These are phyloP conservation scores for Blastobotrys indianensis DNA, from an alignment of 1,139 yeast species.

Conservation along the genomic window DNA sequence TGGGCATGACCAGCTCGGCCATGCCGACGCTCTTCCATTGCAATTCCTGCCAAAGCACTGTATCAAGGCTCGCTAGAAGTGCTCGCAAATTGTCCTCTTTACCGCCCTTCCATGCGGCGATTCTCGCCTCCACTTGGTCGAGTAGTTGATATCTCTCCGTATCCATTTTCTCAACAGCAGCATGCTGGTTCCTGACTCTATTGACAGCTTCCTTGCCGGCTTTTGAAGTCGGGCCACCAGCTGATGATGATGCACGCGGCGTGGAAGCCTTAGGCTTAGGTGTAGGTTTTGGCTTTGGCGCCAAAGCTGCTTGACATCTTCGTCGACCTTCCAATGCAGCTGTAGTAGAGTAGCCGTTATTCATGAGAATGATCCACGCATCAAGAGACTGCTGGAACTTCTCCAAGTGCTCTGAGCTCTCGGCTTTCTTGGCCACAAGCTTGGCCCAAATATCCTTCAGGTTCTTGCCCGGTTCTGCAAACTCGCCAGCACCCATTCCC, in stretches of 20 bases:
- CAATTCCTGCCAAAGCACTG: slow-evolving; percentile 54
- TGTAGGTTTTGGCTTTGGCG: slow-evolving; percentile 32
- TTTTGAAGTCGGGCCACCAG: slow-evolving; percentile 27
- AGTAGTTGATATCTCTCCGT: slow-evolving; percentile 51
- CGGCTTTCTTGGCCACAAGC: slow-evolving; percentile 66
- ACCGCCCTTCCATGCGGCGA: slow-evolving; percentile 63
- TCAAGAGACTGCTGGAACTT: slow-evolving; percentile 56
- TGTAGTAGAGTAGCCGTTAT: slow-evolving; percentile 61
- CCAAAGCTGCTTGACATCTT: slow-evolving; percentile 62
- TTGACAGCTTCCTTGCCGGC: slow-evolving; percentile 41
- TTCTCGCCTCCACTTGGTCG: slow-evolving; percentile 51
- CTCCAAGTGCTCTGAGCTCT: slow-evolving; percentile 75
- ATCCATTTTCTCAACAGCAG: slow-evolving; percentile 47
- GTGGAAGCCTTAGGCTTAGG: slow-evolving; percentile 24
- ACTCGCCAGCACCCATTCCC: slow-evolving; percentile 33
- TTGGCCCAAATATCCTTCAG: slow-evolving; percentile 71
- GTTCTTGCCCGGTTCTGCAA: slow-evolving; percentile 49
- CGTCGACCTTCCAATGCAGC: slow-evolving; percentile 74
- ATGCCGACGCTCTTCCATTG: slow-evolving; percentile 61
- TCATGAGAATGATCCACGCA: slow-evolving; percentile 55
- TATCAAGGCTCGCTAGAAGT: slow-evolving; percentile 59
- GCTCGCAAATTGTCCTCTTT: slow-evolving; percentile 77
- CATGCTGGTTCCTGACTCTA: slow-evolving; percentile 45
- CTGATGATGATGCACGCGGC: slow-evolving; percentile 14
- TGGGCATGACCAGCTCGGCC: slow-evolving; percentile 81